Percentiles rank a stretch among this genome's conserved stretches.
phyloP scores from a whole-genome alignment of 2,329 filamentous ascomycete species.

The Fusarium pseudograminearum region DNA sequence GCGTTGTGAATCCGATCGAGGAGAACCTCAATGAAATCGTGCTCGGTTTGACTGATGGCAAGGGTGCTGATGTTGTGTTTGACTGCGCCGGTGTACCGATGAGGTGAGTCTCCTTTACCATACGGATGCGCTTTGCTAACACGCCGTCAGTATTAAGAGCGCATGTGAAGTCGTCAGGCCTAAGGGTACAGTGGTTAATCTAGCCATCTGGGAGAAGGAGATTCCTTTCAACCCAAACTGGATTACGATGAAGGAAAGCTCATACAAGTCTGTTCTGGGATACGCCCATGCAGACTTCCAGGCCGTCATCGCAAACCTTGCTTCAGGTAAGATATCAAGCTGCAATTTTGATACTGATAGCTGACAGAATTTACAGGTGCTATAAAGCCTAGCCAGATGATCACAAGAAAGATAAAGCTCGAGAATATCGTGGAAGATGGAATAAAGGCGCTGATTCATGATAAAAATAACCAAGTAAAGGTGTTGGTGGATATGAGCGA shows the following conservation, averaged over 20 bases:
- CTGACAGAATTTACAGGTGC: slow-evolving; percentile 52
- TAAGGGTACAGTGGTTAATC: slow-evolving; percentile 70
- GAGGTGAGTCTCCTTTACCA: slow-evolving; percentile 11
- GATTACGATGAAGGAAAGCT: slow-evolving; percentile 45
- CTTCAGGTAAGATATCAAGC: slow-evolving; percentile 14
- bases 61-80: slow-evolving; percentile 69
- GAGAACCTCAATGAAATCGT: slow-evolving; percentile 62
- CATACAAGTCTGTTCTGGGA: slow-evolving; percentile 45
- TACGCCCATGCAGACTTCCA: slow-evolving; percentile 60
- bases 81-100: slow-evolving; percentile 69
- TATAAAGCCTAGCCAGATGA: slow-evolving; percentile 68
- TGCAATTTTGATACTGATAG: accelerated
- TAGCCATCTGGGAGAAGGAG: slow-evolving; percentile 71
- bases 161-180: slow-evolving; percentile 63
- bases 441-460: slow-evolving; percentile 66
- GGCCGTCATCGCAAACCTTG: slow-evolving; percentile 63
- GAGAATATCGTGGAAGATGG: slow-evolving; percentile 68
- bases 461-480: slow-evolving; percentile 73
- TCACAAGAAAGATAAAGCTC: slow-evolving; percentile 68
- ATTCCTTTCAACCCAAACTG: slow-evolving; percentile 48
- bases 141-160: slow-evolving; percentile 32
- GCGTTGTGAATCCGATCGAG: slow-evolving; percentile 55
- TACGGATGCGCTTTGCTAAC: not conserved
- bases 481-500: slow-evolving; percentile 64
- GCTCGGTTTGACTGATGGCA: slow-evolving; percentile 59